Base-by-base conservation (phyloP, 352 stramenopile species). In the Globisporangium viniferum region DNA sequence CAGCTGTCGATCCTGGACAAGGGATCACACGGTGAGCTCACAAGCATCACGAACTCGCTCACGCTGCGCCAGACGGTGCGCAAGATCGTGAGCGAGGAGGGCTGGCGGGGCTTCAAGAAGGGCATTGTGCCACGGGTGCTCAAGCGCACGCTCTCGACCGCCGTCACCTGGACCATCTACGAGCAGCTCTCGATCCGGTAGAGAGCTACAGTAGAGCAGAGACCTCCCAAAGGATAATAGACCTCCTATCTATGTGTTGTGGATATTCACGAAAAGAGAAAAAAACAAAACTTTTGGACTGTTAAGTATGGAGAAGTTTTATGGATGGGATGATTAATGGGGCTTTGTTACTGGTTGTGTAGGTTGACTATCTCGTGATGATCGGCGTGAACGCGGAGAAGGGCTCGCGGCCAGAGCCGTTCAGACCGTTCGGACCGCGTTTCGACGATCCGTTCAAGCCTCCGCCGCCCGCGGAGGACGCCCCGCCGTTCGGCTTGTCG, bases 121-220 rank as follows among this genome's bases (percentile, higher is more conserved):
- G 98, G 98, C 49, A 91, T 98, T 39, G 70, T 92, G 48, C 95
- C 98, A 18, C 86, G 98, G 29, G 86, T 99, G 36, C 73, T 99
- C 59, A 97, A 98, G 59, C 97, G 98, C 65, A 98, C 98, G 48
- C 95, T 98, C 35, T 97, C 94, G n/a, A 98, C 98, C 4, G 98
- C 98, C 20, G 97, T 99, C 69, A 98, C 93, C 18, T 99, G 98
- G 98, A 99, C 97, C 14, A 98, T 98, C 58, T 99, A 99, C 82
- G 98, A 99, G 85, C 81, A 94, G 58, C 75, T 95, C 27, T 91
- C 84, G 3, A 68, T 91, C 46, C 75, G 76, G 58, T 91, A 87
- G 12, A 46, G 39, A 46, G 39, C 14, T 46, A 39, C 61, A 51
- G 29, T 46, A 39, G 64, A 51, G 29, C 48, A 55, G 33, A 48